Evolutionary conservation across 2,329 filamentous ascomycete species (phyloP), one percentile per base, ranked within the genome.

Genomic region (Botrytis squamosa): DNA sequence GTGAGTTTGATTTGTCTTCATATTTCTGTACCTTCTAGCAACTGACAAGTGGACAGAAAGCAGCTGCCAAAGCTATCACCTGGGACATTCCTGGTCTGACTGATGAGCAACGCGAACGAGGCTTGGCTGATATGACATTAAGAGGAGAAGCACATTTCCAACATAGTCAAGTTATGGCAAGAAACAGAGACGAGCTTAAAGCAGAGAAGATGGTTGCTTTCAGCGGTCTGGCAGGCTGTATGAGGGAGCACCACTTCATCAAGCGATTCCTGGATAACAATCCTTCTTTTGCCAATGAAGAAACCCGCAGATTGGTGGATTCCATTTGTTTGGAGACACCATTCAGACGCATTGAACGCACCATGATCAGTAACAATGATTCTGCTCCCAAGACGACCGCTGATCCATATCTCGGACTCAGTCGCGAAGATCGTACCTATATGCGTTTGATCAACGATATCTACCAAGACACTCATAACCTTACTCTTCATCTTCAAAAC

Each of bases 1-100:
- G 77, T 78, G 77, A 76, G 74, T 70, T 36, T 20, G 3, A 57
- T 57, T 42, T 14, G 7, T 40, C 22, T 63, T 63, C 59, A 40
- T 22, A 12, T 40, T 20, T 9, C 5, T 12, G 29, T 42, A 29
- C 10, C 10, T n/a, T 42, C 29, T 5, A 25, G 49, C 3, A 33
- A 57, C 49, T 69, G 66, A 69, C 18, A 44, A 42, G 3, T 42
- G 40, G 12, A 57, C 25, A 69, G 66, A 42, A 69, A 59, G 49
- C 25, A 44, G 66, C 66, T 57, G 66, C 66, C 18, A 69, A 69
- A 57, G 66, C 66, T 29, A 57, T 69, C 18, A 69, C 66, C 29
- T 55, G 49, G 25, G 66, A 69, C 18, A 38, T 57, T 33, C 66
- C 36, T 25, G 36, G 49, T 57, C 49, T 69, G 10, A 69, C 66